A percentile compares a stretch with the other conserved stretches of the same genome.
Conservation (phyloP, 1,284 basidiomycete genomes). For the Neonothopanus nambi region DNA sequence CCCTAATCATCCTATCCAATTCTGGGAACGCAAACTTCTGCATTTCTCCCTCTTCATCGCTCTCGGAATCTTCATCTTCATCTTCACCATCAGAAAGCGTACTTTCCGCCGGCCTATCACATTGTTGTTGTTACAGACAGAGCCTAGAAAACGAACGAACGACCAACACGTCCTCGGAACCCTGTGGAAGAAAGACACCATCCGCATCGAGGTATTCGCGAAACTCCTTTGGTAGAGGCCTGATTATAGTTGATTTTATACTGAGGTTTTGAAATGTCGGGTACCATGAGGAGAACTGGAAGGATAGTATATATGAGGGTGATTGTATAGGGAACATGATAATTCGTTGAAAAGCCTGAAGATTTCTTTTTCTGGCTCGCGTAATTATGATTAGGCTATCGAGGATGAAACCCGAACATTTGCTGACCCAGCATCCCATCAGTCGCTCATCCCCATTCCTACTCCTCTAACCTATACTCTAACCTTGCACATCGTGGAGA, state of each 20-base stretch:
- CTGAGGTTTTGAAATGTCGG: conserved; percentile 70
- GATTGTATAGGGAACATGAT: conserved; percentile 9
- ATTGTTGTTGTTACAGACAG: too few species aligned
- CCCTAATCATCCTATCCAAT: conserved; percentile 73
- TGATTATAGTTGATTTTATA: conserved; percentile 80
- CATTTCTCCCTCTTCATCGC: conserved; percentile 34
- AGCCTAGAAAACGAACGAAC: conserved; percentile 14
- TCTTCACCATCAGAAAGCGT: conserved; percentile 61
- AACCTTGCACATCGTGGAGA: too few species aligned
- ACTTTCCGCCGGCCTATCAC: conserved; percentile 52
- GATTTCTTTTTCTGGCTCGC: too few species aligned
- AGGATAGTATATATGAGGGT: conserved; percentile 59
- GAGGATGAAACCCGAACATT: too few species aligned
- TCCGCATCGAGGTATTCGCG: conserved; percentile 76
- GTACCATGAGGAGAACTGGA: conserved; percentile 91
- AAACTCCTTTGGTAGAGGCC: conserved; percentile 68
- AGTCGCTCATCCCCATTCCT: too few species aligned
- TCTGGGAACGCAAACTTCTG: conserved; percentile 67
- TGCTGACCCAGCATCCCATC: too few species aligned
- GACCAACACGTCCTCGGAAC: conserved; percentile 73
- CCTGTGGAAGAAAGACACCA: conserved; percentile 80
- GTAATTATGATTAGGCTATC: too few species aligned
- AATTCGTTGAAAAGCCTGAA: too few species aligned
- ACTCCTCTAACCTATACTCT: too few species aligned
- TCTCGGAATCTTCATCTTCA: conserved; percentile 37